A percentile compares a stretch with the other conserved stretches of the same genome.
Evolutionary conservation across 805 yeast species (phyloP).

Genomic region (Wickerhamomyces mucosus): DNA sequence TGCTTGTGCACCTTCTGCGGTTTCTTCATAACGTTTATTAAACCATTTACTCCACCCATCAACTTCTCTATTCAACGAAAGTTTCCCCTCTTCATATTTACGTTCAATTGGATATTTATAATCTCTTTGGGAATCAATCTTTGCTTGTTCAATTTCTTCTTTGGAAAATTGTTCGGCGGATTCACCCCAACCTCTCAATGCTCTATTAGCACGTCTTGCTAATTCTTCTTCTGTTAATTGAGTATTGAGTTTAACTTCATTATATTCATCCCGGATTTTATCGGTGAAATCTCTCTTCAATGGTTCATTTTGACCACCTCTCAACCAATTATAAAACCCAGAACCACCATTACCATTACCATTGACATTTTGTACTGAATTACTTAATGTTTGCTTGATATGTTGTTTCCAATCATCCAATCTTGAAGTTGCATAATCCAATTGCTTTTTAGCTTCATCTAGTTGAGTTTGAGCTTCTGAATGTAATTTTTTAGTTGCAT

Average conservation of each 20-base stretch:
- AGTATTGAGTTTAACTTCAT: too few relatives aligned
- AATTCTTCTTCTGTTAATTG: conserved; percentile 24
- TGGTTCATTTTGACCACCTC: conserved; percentile 17
- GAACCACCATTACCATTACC: too few relatives aligned
- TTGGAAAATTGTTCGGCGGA: conserved; percentile 32
- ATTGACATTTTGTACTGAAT: conserved; percentile 3
- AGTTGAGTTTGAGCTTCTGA: conserved; percentile 20
- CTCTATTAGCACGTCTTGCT: conserved; percentile 25
- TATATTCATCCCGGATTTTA: too few relatives aligned
- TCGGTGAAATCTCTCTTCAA: conserved; percentile 7
- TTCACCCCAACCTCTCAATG: conserved; percentile 39
- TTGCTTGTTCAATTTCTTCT: conserved; percentile 26
- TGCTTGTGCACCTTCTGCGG: conserved; percentile 18
- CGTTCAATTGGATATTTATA: too few relatives aligned
- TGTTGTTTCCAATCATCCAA: conserved; percentile 12
- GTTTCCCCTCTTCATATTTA: conserved; percentile 2
- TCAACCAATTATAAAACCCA: conserved; percentile 20
- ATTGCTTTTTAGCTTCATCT: conserved; percentile 14
- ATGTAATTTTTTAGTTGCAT: conserved; percentile 13
- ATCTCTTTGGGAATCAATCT: conserved; percentile 1
- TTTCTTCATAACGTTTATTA: conserved; percentile 15
- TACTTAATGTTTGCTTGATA: conserved; percentile 9
- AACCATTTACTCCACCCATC: conserved; percentile 18
- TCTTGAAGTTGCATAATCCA: conserved; percentile 12
- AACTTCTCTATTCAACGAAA: conserved; percentile 3